A percentile compares a stretch with the other conserved stretches of the same genome.
Evolutionary conservation across 495 filamentous ascomycete species (phyloP).

Genomic region (Aspergillus olivimuriae): DNA sequence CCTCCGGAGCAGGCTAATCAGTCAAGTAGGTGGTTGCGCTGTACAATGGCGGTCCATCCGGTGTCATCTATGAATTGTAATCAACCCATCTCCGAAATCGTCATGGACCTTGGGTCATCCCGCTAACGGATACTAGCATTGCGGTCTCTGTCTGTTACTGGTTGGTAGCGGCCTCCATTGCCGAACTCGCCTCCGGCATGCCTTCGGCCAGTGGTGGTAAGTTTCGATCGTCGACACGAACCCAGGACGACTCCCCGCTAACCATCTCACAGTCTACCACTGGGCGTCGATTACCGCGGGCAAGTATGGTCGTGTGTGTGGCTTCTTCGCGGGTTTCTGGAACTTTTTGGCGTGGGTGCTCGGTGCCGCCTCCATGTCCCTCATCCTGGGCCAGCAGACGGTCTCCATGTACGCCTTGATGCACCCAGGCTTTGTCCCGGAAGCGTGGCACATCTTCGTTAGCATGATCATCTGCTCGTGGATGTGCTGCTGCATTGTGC

Average conservation of each 20-base stretch:
- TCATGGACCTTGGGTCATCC: not conserved
- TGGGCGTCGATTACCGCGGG: constrained; percentile 77
- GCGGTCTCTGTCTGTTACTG: constrained; percentile 46
- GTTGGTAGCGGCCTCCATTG: constrained; percentile 52
- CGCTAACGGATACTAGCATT: constrained; percentile 25
- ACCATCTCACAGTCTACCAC: constrained; percentile 55
- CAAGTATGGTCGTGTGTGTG: constrained; percentile 59
- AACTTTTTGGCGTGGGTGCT: constrained; percentile 74
- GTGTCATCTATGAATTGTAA: constrained; percentile 49
- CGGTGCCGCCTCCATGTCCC: constrained; percentile 57
- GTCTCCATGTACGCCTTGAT: constrained; percentile 66
- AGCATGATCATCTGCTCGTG: constrained; percentile 61
- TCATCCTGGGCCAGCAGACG: constrained; percentile 61
- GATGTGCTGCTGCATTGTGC: constrained; percentile 56
- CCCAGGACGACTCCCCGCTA: not conserved
- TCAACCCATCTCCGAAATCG: not conserved
- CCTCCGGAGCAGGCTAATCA: not conserved
- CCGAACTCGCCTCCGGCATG: constrained; percentile 73
- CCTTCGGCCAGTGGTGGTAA: constrained; percentile 66
- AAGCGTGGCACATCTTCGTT: constrained; percentile 73
- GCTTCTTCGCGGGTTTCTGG: constrained; percentile 74
- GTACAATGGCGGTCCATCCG: constrained; percentile 46
- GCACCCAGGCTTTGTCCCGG: constrained; percentile 55
- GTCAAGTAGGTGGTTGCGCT: constrained; percentile 16
- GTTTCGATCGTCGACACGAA: constrained; percentile 4